Base-by-base conservation (phyloP, 371 early-diverging fungal species). In the Actinomortierella ambigua region DNA sequence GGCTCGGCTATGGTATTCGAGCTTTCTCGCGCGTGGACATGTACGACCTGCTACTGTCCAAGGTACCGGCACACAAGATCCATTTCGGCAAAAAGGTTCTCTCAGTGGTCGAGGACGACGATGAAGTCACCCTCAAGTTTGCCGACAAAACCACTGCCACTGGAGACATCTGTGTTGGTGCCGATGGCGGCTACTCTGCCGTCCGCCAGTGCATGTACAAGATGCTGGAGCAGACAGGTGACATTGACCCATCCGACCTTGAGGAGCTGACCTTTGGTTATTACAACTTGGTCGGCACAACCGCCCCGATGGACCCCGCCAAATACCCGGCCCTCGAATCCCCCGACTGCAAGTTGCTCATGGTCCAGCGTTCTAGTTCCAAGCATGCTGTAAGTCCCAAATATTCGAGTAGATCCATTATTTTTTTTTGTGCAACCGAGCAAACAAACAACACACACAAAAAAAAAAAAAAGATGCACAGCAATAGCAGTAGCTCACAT, bases 301-400 rank as follows among this genome's bases (percentile, higher is more conserved):
- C 71, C 3, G 40, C 47, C 22, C 52, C 65, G 4, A 47, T 70
- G 55, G 57, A 65, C 13, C 65, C 58, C 3, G 39, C 18, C 2
- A 65, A 65, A 48, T 70, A 58, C 43, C 65, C 65, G 5, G 65
- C 65, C 8, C 55, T 70, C 5, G 62, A 53, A 7, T 61, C 61
- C 11, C 40, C 43, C 4, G 59, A 61, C 20, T 57, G 62, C 14
- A 61, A 61, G 11, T 58, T 58, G 9, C 60, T 61, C 18, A 55
- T 65, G 6, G 55, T 70, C 49, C 55, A 61, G 34, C 59, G 71
- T 13, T 49, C 60, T 13, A 62, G 61, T 29, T 60, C 58, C 22
- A 59, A 59, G 3, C 29, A 65, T 46, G 61, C 65, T 13, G 68
- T 67, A 67, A 50, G 54, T 26, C n/a, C 24, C n/a, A n/a, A n/a